Base-by-base conservation (phyloP, 2,329 filamentous ascomycete species). In the Penicillium italicum region DNA sequence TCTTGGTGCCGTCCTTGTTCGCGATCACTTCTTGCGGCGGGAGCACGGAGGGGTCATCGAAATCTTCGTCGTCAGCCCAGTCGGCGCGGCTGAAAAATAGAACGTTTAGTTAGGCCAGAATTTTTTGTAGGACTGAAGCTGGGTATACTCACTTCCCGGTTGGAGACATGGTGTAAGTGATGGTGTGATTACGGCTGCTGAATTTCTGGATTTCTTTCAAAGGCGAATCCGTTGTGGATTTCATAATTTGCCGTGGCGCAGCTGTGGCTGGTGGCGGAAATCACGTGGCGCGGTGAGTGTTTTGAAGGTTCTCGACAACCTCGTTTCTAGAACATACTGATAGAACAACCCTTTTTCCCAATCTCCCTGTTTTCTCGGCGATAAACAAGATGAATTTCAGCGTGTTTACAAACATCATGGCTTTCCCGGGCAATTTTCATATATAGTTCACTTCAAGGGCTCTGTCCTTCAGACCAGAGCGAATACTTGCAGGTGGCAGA, bases 1-100 rank as follows among this genome's bases (percentile, higher is more conserved):
- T 99, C 80, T 97, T 96, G 69, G 91, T 96, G 74, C 95, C 94
- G 76, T 99, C 94, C 80, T 97, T 96, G 85, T 99, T 97, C 74
- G 88, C 88, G 74, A 91, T 93, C 67, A 93, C 89, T 79, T 94
- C 88, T 66, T 90, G 86, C 66, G 89, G 84, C 58, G 94, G 94
- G 68, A 99, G 89, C 66, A 84, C 80, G 79, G 89, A 85, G 77
- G 94, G 89, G 78, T 91, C 88, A 71, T 93, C 90, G 74, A 96
- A 91, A 66, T 87, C 85, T 68, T 86, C 83, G 74, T 94, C 90
- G 80, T 97, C 94, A 74, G 94, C 93, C 93, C 93, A 97, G 83
- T 97, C 92, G 72, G 82, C 82, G 70, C 82, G 81, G 73, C 79
- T 82, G 56, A 28, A 59, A 56, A 62, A 59, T 54, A 42, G 48